Evolutionary conservation across 352 stramenopile genomes (phyloP).

Genomic region (Lagenidium sp.): DNA sequence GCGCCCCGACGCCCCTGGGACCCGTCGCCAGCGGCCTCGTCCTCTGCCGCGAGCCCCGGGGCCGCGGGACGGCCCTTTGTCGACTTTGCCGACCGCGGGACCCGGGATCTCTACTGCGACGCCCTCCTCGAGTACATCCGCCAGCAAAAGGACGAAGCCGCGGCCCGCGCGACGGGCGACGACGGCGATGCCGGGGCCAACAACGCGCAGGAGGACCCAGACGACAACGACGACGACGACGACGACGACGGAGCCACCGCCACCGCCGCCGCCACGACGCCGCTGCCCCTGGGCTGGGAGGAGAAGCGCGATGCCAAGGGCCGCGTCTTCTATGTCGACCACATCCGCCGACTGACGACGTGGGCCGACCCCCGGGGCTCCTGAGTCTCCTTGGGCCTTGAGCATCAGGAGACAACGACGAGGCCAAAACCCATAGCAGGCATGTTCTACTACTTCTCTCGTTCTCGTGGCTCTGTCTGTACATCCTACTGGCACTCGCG

Average conservation of each 20-base stretch:
- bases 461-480: too few relatives aligned
- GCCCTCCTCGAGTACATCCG: constrained; percentile 61
- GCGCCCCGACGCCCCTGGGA: constrained; percentile 8
- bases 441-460: too few relatives aligned
- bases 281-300: constrained; percentile 61
- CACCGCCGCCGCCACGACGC: not conserved
- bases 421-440: too few relatives aligned
- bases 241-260: too few relatives aligned
- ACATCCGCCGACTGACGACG: constrained; percentile 65
- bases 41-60: constrained; percentile 6
- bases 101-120: constrained; percentile 58
- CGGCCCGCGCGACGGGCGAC: not conserved
- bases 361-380: constrained; percentile 46
- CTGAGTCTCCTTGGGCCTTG: too few relatives aligned
- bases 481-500: too few relatives aligned
- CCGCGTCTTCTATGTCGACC: constrained; percentile 62
- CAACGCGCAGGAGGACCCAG: not conserved
- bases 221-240: constrained; percentile 2
- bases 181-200: not conserved
- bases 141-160: constrained; percentile 48
- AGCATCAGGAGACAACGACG: too few relatives aligned
- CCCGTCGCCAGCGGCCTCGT: constrained; percentile 5
- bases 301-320: constrained; percentile 61
- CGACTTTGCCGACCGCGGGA: constrained; percentile 37
- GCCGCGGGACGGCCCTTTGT: constrained; percentile 18